Percentiles rank a stretch among this genome's conserved stretches.
Conservation (phyloP, 169 alveolate species). For the Plasmodium cynomolgi region DNA sequence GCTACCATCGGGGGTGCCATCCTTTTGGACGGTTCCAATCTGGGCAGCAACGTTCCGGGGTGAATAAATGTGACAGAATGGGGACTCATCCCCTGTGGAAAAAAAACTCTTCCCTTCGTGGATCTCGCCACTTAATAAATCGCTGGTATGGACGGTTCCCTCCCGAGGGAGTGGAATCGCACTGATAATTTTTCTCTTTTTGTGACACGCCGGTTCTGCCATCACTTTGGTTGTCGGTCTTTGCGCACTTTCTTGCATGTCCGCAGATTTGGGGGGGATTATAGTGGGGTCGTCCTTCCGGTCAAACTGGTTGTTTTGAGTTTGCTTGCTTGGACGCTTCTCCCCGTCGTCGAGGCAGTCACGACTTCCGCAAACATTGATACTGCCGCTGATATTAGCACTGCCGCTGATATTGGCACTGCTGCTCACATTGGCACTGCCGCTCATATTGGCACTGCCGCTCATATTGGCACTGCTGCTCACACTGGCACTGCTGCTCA, state of each 20-base stretch:
- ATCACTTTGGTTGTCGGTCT: not conserved
- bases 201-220: conserved; percentile 12
- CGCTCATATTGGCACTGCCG: too few species aligned
- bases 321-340: not conserved
- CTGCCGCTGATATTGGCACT: too few species aligned
- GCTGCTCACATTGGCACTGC: too few species aligned
- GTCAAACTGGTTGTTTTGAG: not conserved
- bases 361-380: not conserved
- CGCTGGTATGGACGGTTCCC: not conserved
- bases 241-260: not conserved
- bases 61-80: not conserved
- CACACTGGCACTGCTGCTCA: too few species aligned
- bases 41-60: not conserved
- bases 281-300: not conserved
- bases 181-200: conserved; percentile 4
- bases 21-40: not conserved
- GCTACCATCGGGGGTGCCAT: not conserved
- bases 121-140: not conserved
- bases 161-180: not conserved
- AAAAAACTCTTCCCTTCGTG: not conserved
- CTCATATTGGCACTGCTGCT: too few species aligned
- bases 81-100: not conserved
- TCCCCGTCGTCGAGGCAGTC: not conserved
- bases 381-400: not conserved
- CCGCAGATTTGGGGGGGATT: not conserved